phyloP scores from a whole-genome alignment of 2,329 filamentous ascomycete species.

The Fusarium tuaranense region DNA sequence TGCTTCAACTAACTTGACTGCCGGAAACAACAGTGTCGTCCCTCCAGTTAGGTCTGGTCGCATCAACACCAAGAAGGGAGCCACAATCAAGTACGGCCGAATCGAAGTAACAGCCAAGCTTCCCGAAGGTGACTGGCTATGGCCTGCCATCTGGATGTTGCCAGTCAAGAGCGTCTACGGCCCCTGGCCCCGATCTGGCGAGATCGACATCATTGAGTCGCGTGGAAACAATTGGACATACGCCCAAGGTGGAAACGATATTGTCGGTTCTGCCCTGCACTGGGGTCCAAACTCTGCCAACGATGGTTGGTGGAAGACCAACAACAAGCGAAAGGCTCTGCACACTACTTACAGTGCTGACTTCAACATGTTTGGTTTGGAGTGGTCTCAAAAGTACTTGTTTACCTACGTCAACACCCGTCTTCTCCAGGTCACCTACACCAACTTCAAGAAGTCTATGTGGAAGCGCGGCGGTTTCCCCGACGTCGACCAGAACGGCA shows the following conservation, averaged over 20 bases:
- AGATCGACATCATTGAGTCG: constrained; percentile 86
- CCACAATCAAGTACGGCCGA: constrained; percentile 82
- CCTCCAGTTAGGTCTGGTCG: constrained; percentile 83
- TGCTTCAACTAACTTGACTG: constrained; percentile 77
- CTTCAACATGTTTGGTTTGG: constrained; percentile 83
- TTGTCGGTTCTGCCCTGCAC: constrained; percentile 82
- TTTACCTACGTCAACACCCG: constrained; percentile 89
- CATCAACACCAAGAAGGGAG: constrained; percentile 78
- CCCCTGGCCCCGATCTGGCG: constrained; percentile 81
- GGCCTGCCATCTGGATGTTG: constrained; percentile 94
- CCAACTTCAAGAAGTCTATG: constrained; percentile 76
- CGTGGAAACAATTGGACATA: constrained; percentile 87
- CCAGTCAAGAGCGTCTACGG: constrained; percentile 80
- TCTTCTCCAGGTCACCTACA: constrained; percentile 84
- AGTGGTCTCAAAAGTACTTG: constrained; percentile 90
- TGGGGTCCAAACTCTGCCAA: constrained; percentile 80
- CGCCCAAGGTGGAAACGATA: constrained; percentile 81
- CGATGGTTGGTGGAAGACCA: constrained; percentile 87
- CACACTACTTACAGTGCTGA: constrained; percentile 78
- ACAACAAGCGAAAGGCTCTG: constrained; percentile 79
- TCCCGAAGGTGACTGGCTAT: constrained; percentile 85
- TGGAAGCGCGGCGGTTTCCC: constrained; percentile 79
- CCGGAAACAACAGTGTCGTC: constrained; percentile 77
- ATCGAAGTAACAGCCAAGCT: constrained; percentile 84
- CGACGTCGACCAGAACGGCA: constrained; percentile 72